These are phyloP conservation scores for Penicillium antarcticum DNA, from an alignment of 495 filamentous ascomycete genomes.

Conservation along the genomic window DNA sequence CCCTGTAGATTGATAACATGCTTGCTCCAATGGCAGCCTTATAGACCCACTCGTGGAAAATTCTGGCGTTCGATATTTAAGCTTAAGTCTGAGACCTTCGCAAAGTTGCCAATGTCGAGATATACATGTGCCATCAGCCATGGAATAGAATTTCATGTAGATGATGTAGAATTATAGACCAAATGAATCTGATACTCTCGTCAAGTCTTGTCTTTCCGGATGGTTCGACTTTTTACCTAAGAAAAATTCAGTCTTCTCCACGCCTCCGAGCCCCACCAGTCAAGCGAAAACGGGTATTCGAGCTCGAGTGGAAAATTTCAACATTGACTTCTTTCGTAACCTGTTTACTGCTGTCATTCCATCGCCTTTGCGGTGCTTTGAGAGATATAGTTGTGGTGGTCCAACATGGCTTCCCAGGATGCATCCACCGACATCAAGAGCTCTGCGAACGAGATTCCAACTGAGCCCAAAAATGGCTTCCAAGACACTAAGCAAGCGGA, in stretches of 20 bases:
- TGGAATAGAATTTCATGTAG: no score
- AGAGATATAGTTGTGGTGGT: not conserved
- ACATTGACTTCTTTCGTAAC: no score
- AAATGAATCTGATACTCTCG: no score
- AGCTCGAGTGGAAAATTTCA: not conserved
- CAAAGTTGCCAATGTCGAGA: no score
- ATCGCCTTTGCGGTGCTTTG: not conserved
- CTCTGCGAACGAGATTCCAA: conserved; percentile 1
- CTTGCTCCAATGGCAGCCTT: no score
- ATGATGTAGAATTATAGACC: no score
- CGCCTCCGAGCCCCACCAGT: conserved; percentile 13
- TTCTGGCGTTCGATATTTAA: not conserved
- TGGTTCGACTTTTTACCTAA: conserved; percentile 20
- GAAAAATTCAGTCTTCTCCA: conserved; percentile 12
- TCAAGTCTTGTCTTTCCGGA: conserved; percentile 8
- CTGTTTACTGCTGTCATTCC: not conserved
- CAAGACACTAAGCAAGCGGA: conserved; percentile 25
- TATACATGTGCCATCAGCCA: no score
- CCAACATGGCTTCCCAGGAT: conserved; percentile 16
- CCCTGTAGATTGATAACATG: no score
- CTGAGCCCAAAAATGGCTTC: conserved; percentile 7
- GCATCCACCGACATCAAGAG: conserved; percentile 4
- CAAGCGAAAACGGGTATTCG: conserved; percentile 23
- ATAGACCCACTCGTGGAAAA: no score
- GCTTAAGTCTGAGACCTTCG: not conserved